These are phyloP conservation scores for Rhizoclosmatium sp. DNA, from an alignment of 192 early-diverging fungal species.

Conservation along the genomic window DNA sequence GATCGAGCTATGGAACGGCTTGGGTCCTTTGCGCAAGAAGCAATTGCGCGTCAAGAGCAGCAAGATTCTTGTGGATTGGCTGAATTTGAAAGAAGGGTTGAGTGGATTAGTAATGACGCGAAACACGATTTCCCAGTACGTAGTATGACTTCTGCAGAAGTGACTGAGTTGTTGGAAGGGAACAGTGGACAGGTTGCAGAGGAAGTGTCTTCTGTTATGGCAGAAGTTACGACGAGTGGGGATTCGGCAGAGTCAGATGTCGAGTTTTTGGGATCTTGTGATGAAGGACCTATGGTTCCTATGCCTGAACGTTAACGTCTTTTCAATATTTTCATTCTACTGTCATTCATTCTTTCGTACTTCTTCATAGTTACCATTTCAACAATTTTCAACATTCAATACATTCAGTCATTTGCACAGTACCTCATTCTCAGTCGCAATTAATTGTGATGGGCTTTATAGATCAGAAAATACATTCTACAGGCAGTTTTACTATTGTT, in stretches of 20 bases:
- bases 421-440: too few relatives aligned
- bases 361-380: too few relatives aligned
- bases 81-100: neutral
- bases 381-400: too few relatives aligned
- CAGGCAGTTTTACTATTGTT: too few relatives aligned
- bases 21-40: constrained; percentile 15
- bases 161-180: neutral
- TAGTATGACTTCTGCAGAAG: neutral
- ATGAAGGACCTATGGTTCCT: neutral
- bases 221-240: neutral
- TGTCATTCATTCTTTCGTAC: too few relatives aligned
- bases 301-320: neutral
- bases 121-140: constrained; percentile 8
- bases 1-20: constrained; percentile 39
- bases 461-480: too few relatives aligned
- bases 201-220: constrained; percentile 2
- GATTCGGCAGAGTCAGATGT: neutral
- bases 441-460: too few relatives aligned
- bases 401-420: too few relatives aligned
- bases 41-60: neutral
- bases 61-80: neutral
- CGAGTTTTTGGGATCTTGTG: neutral
- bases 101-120: constrained; percentile 18
- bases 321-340: too few relatives aligned
- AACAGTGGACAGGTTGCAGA: neutral